Percentiles rank a stretch among this genome's conserved stretches.
These are phyloP conservation scores for Fusarium tuaranense DNA, from an alignment of 2,329 filamentous ascomycete species.

Conservation along the genomic window DNA sequence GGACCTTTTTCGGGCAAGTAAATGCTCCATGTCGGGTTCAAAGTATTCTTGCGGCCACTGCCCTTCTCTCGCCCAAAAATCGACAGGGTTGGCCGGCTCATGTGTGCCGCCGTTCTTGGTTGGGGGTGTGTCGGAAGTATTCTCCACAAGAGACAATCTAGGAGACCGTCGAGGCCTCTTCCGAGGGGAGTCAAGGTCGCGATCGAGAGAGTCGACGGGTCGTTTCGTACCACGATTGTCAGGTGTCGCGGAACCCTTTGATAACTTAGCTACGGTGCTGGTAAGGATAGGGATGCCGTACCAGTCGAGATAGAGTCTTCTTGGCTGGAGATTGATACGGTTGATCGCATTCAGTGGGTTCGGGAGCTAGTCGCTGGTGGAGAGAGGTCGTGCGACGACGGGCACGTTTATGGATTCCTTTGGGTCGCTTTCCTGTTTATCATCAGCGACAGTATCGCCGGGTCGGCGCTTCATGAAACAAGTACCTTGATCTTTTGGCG, in stretches of 20 bases:
- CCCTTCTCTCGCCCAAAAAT: neutral
- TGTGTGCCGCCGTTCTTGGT: neutral
- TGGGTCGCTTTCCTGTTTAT: neutral
- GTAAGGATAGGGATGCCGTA: too few relatives aligned
- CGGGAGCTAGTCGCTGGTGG: neutral
- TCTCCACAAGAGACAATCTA: neutral
- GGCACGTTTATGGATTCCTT: neutral
- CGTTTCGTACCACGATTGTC: neutral
- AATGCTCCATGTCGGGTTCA: neutral
- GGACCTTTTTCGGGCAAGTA: neutral
- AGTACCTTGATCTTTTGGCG: neutral
- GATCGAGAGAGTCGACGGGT: neutral
- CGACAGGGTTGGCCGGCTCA: neutral
- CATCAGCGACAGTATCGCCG: neutral
- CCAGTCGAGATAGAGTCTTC: too few relatives aligned
- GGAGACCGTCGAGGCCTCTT: neutral
- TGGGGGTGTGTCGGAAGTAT: neutral
- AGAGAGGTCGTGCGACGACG: neutral
- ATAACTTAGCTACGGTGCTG: too few relatives aligned
- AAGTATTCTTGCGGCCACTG: neutral
- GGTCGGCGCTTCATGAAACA: neutral
- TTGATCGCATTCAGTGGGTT: too few relatives aligned
- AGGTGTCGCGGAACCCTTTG: too few relatives aligned
- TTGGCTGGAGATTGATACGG: too few relatives aligned
- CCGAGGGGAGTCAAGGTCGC: neutral